Conservation (phyloP, 306 rosid species). For the Dryas drummondii region DNA sequence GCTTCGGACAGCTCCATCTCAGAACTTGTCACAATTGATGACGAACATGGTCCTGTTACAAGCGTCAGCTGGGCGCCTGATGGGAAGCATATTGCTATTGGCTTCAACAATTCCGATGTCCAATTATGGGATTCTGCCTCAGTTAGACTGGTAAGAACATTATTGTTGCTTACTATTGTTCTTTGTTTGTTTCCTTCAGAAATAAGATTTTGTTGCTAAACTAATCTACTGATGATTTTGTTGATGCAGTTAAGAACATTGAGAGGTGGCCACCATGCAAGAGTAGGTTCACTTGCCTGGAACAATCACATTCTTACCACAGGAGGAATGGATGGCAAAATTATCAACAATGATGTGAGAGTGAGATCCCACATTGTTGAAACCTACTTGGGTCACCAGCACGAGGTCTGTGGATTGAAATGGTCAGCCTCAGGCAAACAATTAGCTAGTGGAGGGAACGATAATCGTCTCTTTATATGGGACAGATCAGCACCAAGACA, state of each 20-base stretch:
- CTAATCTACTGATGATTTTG: conserved; percentile 1
- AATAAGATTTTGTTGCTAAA: not conserved
- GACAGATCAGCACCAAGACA: conserved; percentile 44
- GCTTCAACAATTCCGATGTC: conserved; percentile 61
- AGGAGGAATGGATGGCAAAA: conserved; percentile 56
- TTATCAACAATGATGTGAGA: conserved; percentile 57
- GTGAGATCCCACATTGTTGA: conserved; percentile 51
- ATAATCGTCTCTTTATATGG: conserved; percentile 60
- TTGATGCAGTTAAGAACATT: conserved; percentile 42
- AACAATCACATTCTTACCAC: conserved; percentile 61
- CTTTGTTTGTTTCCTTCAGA: not conserved
- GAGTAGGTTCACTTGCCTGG: conserved; percentile 68
- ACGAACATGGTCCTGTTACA: conserved; percentile 52
- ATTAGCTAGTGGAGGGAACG: conserved; percentile 69
- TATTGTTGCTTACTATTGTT: not conserved
- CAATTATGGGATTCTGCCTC: conserved; percentile 68
- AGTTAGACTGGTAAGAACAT: conserved; percentile 35
- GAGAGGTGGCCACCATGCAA: conserved; percentile 45
- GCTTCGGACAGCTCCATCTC: conserved; percentile 47
- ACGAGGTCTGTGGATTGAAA: conserved; percentile 66
- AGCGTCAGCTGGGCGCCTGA: conserved; percentile 69
- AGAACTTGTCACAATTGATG: conserved; percentile 58
- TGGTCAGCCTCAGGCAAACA: conserved; percentile 66
- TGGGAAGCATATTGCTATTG: conserved; percentile 61
- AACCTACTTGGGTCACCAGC: conserved; percentile 56